Evolutionary conservation across 352 stramenopile genomes (phyloP), one percentile per base, ranked within the genome.

Genomic region (Pythium aristosporum): DNA sequence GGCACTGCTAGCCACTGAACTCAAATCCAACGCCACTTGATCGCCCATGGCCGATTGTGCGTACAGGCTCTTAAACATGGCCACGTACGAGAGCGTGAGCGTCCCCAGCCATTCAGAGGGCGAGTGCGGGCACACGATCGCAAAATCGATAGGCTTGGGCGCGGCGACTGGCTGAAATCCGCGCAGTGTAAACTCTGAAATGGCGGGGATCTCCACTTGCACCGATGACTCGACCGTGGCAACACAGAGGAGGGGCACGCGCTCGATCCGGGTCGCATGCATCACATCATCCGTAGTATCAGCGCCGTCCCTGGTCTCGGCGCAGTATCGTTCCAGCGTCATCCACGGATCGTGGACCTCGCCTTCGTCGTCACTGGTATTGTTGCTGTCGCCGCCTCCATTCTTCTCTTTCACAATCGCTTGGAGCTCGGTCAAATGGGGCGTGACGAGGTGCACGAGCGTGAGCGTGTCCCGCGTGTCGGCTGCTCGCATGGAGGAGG

Each of bases 161-260:
- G 73, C 72, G 18, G 75, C 72, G 10, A 91, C 73, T 2, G 84
- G 84, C 51, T 90, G 76, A n/a, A 92, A 73, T 59, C 76, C 71
- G 37, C 84, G 84, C 59, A 92, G 79, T 75, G 79, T 71, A 77
- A 84, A 91, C 76, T 91, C 84, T 30, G 84, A 89, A 64, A 92
- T 64, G n/a, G 80, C 50, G 25, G 72, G 68, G 28, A 81, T 72
- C 30, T 82, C 74, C 11, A 89, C 74, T 15, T 86, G 54, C 20
- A 85, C 75, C 57, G 72, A 73, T 1, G 77, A 75, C 37, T 92
- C 83, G 21, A 78, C 63, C 1, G 76, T 87, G 18, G 81, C 76
- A 3, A 89, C 74, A 47, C 74, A 81, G 18, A 92, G 18, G 50
- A 74, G 77, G 0, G 79, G 76, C 15, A 58, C 2, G 10, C 16